Conservation (phyloP, 495 filamentous ascomycete genomes). For the Aspergillus bridgeri region DNA sequence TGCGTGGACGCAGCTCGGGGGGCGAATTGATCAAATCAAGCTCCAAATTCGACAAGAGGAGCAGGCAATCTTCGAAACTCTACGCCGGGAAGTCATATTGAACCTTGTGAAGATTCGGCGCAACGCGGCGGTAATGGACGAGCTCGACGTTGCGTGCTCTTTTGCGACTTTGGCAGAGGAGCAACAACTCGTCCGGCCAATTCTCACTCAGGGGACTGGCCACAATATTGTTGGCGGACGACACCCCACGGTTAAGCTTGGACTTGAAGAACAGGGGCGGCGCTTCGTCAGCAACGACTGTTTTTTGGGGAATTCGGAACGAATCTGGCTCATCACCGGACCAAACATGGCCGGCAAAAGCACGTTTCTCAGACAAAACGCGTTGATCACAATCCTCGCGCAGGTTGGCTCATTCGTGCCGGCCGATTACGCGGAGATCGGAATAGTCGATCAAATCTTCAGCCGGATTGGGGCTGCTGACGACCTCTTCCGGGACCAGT, state of each 20-base stretch:
- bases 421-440: conserved; percentile 76
- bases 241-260: conserved; percentile 84
- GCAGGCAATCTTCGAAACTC: conserved; percentile 61
- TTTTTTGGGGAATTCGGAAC: conserved; percentile 64
- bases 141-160: conserved; percentile 83
- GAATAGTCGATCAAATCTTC: conserved; percentile 89
- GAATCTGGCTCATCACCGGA: conserved; percentile 86
- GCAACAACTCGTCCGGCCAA: conserved; percentile 67
- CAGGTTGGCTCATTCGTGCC: conserved; percentile 92
- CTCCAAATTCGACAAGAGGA: conserved; percentile 78
- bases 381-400: conserved; percentile 86
- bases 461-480: conserved; percentile 90
- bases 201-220: conserved; percentile 53
- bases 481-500: conserved; percentile 86
- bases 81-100: conserved; percentile 71
- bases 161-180: conserved; percentile 76
- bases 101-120: conserved; percentile 79
- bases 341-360: conserved; percentile 99
- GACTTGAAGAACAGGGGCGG: conserved; percentile 73
- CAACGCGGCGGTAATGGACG: conserved; percentile 85
- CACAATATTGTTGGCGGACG: conserved; percentile 78
- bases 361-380: conserved; percentile 92
- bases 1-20: conserved; percentile 78
- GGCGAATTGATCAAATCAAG: conserved; percentile 65
- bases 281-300: conserved; percentile 87